Evolutionary conservation across 2,329 filamentous ascomycete species (phyloP).

Genomic region (Tolypocladium nubicola): DNA sequence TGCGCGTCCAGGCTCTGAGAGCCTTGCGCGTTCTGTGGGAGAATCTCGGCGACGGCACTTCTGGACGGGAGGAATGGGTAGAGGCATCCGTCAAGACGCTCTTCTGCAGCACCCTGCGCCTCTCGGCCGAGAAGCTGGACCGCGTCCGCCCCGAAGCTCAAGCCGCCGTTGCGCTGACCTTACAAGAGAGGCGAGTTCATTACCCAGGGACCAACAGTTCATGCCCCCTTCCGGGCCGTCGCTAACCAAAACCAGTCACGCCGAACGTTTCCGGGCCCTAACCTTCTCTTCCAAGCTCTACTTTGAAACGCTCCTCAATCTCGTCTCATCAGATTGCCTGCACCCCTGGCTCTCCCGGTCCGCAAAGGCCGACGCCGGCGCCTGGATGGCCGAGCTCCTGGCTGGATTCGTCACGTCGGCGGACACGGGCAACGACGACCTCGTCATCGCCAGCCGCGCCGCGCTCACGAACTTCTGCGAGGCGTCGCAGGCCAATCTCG

Average conservation of each 20-base stretch:
- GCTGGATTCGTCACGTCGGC: constrained; percentile 63
- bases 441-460: constrained; percentile 57
- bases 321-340: constrained; percentile 28
- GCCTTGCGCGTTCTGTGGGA: constrained; percentile 58
- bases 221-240: neutral
- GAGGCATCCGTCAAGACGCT: constrained; percentile 24
- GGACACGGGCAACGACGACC: constrained; percentile 66
- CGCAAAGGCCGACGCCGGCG: constrained; percentile 16
- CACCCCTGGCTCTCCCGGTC: constrained; percentile 24
- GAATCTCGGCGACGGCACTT: constrained; percentile 14
- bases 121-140: constrained; percentile 84
- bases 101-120: constrained; percentile 45
- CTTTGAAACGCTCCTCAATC: constrained; percentile 42
- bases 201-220: neutral
- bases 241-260: constrained; percentile 20
- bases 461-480: constrained; percentile 50
- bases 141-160: constrained; percentile 65
- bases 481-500: constrained; percentile 25
- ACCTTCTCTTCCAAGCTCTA: constrained; percentile 50
- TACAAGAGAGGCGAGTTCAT: constrained; percentile 32
- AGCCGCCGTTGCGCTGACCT: constrained; percentile 33
- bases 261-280: constrained; percentile 22
- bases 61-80: constrained; percentile 12
- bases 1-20: constrained; percentile 69
- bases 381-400: constrained; percentile 44